phyloP scores from a whole-genome alignment of 1,139 yeast species.

The Lodderomyces beijingensis region DNA sequence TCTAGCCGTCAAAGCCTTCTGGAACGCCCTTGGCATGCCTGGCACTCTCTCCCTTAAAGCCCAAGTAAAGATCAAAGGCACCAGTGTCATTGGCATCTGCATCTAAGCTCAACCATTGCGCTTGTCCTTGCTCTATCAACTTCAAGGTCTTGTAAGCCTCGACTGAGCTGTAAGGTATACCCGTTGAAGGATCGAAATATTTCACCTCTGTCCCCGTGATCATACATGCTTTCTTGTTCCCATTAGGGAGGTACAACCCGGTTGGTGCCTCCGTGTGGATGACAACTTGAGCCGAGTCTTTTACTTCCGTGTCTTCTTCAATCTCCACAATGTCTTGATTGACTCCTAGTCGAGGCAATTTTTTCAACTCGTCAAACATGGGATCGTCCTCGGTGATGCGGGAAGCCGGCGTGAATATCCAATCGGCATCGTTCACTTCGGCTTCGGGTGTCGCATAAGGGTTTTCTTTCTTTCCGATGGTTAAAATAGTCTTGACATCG shows the following conservation, averaged over 20 bases:
- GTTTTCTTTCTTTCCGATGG: conserved; percentile 42
- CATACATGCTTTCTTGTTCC: conserved; percentile 65
- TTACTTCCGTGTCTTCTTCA: conserved; percentile 32
- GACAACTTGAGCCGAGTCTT: conserved; percentile 43
- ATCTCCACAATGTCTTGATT: conserved; percentile 47
- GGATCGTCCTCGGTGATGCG: conserved; percentile 35
- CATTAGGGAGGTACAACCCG: conserved; percentile 72
- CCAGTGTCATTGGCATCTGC: conserved; percentile 49
- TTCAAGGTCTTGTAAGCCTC: conserved; percentile 73
- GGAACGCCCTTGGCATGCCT: conserved; percentile 88
- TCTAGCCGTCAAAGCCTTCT: conserved; percentile 50
- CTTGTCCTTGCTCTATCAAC: conserved; percentile 59
- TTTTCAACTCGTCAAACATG: conserved; percentile 47
- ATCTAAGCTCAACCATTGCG: conserved; percentile 61
- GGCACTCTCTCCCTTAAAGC: conserved; percentile 44
- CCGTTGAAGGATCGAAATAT: conserved; percentile 83
- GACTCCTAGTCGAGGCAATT: conserved; percentile 64
- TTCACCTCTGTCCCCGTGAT: conserved; percentile 76
- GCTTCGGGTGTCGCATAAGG: conserved; percentile 35
- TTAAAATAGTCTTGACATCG: conserved; percentile 51
- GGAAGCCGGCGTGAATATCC: conserved; percentile 29
- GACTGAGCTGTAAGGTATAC: conserved; percentile 80
- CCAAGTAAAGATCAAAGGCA: conserved; percentile 56
- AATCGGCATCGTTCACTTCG: conserved; percentile 27
- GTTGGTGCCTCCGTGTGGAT: conserved; percentile 66